Evolutionary conservation across 2,329 filamentous ascomycete genomes (phyloP).

Genomic region (Calonectria hawksworthii): DNA sequence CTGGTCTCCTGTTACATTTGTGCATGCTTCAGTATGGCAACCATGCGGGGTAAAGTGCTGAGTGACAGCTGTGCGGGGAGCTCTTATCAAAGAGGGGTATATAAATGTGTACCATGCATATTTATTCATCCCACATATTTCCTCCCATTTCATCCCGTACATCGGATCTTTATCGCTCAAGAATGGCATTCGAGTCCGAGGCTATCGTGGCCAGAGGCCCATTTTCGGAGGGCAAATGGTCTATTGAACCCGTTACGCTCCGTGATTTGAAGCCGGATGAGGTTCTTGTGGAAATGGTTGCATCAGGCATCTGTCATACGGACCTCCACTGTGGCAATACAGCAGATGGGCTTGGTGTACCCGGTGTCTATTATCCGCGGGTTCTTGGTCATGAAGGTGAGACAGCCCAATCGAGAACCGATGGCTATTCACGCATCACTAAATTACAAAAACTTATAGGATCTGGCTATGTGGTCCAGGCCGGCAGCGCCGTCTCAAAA

Average conservation of each 20-base stretch:
- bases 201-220: slow-evolving; percentile 50
- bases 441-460: slow-evolving; percentile 33
- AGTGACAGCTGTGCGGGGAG: not conserved
- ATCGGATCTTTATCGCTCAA: not conserved
- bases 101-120: not conserved
- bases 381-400: slow-evolving; percentile 68
- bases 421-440: not conserved
- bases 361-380: slow-evolving; percentile 34
- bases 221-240: slow-evolving; percentile 50
- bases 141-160: too few relatives aligned
- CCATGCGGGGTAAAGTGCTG: not conserved
- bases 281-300: slow-evolving; percentile 66
- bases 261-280: slow-evolving; percentile 57
- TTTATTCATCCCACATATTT: too few relatives aligned
- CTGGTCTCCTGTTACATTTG: not conserved
- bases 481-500: slow-evolving; percentile 61
- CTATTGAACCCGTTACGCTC: slow-evolving; percentile 47
- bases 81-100: not conserved
- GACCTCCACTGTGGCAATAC: slow-evolving; percentile 62
- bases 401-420: not conserved
- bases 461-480: slow-evolving; percentile 60
- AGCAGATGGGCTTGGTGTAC: slow-evolving; percentile 26
- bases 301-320: slow-evolving; percentile 69
- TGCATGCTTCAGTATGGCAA: not conserved
- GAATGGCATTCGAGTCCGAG: slow-evolving; percentile 45